Percentiles rank a stretch among this genome's conserved stretches.
phyloP scores from a whole-genome alignment of 352 stramenopile species.

The Pythium brassicae region DNA sequence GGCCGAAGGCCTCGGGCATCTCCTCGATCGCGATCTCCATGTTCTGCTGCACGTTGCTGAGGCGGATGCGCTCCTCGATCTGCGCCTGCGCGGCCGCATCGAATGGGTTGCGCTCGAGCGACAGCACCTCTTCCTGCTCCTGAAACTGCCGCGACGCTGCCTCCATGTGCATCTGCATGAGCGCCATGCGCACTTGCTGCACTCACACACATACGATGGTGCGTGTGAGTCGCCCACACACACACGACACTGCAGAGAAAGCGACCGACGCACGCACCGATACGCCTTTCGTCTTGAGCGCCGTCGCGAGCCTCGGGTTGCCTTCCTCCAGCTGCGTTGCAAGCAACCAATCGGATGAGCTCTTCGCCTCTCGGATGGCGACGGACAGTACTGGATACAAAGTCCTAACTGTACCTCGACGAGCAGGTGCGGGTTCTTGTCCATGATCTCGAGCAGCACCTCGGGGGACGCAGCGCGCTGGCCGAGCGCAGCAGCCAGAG shows the following conservation, averaged over 20 bases:
- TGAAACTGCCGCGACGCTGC: slow-evolving; percentile 68
- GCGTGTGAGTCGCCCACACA: too few relatives aligned
- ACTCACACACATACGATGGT: neutral
- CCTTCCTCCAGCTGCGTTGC: slow-evolving; percentile 52
- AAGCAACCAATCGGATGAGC: slow-evolving; percentile 1
- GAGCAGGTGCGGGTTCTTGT: slow-evolving; percentile 75
- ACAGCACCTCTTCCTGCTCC: slow-evolving; percentile 70
- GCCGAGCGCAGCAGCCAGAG: neutral
- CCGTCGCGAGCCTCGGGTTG: slow-evolving; percentile 59
- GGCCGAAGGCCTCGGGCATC: slow-evolving; percentile 84
- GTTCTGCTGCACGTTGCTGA: slow-evolving; percentile 85
- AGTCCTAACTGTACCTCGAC: too few relatives aligned
- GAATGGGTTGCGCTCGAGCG: slow-evolving; percentile 73
- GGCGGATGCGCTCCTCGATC: slow-evolving; percentile 81
- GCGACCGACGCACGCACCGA: slow-evolving; percentile 31
- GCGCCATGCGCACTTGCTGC: slow-evolving; percentile 76
- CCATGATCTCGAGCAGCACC: slow-evolving; percentile 77
- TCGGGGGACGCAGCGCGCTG: slow-evolving; percentile 64
- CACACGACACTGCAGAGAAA: neutral
- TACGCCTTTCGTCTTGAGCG: slow-evolving; percentile 63
- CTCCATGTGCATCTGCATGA: slow-evolving; percentile 86
- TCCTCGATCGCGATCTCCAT: slow-evolving; percentile 89
- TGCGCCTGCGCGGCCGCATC: slow-evolving; percentile 69
- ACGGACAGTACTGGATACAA: neutral
- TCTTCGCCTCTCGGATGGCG: too few relatives aligned